Evolutionary conservation across 1,284 basidiomycete species (phyloP).

Genomic region (Cryptococcus neoformans): DNA sequence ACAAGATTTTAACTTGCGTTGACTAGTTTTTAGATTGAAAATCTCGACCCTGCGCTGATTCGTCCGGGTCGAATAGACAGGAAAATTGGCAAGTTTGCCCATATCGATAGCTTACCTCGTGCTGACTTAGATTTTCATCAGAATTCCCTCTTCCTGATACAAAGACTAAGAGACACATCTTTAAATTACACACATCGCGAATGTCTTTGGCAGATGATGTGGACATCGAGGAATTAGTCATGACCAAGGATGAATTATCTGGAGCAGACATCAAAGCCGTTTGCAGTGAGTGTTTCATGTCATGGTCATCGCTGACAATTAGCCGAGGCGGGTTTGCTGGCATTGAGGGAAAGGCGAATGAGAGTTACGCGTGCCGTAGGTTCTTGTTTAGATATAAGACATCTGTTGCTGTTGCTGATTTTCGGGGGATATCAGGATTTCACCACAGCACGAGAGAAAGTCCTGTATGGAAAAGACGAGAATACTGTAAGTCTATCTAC

Average conservation of each 20-base stretch:
- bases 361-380: constrained; percentile 76
- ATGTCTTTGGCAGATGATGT: constrained; percentile 94
- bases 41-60: constrained; percentile 93
- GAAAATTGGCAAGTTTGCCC: constrained; percentile 65
- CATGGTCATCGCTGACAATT: constrained; percentile 11
- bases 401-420: background rate
- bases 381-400: background rate
- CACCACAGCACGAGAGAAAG: constrained; percentile 82
- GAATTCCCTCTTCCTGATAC: constrained; percentile 92
- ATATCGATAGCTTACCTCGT: constrained; percentile 1
- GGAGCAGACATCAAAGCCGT: constrained; percentile 99
- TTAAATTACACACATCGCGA: constrained; percentile 92
- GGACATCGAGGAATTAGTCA: constrained; percentile 93
- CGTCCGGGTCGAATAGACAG: constrained; percentile 98
- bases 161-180: constrained; percentile 97
- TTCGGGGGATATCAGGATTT: constrained; percentile 58
- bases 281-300: constrained; percentile 55
- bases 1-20: background rate
- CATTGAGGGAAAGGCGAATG: constrained; percentile 93
- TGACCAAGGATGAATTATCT: constrained; percentile 93
- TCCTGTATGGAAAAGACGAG: constrained; percentile 89
- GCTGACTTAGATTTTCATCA: constrained; percentile 12
- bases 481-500: constrained; percentile 57
- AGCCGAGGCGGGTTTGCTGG: constrained; percentile 90
- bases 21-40: constrained; percentile 77